Percentiles rank a stretch among this genome's conserved stretches.
phyloP scores from a whole-genome alignment of 805 yeast genomes.

The Metschnikowia koreensis region DNA sequence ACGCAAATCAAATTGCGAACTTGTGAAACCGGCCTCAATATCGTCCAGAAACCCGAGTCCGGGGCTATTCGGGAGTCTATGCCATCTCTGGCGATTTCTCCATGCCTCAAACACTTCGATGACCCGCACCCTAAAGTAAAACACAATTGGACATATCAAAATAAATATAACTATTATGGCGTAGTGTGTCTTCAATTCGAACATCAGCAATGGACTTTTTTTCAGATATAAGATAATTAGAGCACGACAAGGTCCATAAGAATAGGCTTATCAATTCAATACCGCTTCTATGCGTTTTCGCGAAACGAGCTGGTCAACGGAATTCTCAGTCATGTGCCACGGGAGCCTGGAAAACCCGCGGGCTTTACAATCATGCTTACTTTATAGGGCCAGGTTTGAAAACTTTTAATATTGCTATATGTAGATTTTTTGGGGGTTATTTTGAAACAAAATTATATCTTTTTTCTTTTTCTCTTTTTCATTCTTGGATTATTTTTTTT shows the following conservation, averaged over 20 bases:
- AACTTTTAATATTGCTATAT: neutral
- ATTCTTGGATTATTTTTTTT: neutral
- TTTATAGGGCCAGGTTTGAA: neutral
- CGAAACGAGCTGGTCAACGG: neutral
- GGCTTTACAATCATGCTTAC: neutral
- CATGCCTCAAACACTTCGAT: constrained; percentile 4
- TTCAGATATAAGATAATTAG: too few species aligned
- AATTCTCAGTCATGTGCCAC: neutral
- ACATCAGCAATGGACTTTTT: neutral
- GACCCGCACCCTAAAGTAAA: constrained; percentile 33
- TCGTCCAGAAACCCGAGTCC: constrained; percentile 39
- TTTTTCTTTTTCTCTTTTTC: neutral
- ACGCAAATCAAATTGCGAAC: constrained; percentile 54
- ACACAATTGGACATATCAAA: constrained; percentile 21
- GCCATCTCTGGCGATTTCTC: constrained; percentile 14
- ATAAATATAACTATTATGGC: constrained; percentile 18
- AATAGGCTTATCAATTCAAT: neutral
- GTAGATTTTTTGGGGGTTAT: neutral
- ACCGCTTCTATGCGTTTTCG: neutral
- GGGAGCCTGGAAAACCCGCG: neutral
- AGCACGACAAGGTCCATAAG: too few species aligned
- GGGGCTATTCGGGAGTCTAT: constrained; percentile 10
- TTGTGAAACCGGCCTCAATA: constrained; percentile 52
- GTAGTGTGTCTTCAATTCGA: constrained; percentile 15
- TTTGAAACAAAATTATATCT: neutral